Evolutionary conservation across 2,329 filamentous ascomycete genomes (phyloP).

Genomic region (Ophiocordyceps camponoti-saundersi): DNA sequence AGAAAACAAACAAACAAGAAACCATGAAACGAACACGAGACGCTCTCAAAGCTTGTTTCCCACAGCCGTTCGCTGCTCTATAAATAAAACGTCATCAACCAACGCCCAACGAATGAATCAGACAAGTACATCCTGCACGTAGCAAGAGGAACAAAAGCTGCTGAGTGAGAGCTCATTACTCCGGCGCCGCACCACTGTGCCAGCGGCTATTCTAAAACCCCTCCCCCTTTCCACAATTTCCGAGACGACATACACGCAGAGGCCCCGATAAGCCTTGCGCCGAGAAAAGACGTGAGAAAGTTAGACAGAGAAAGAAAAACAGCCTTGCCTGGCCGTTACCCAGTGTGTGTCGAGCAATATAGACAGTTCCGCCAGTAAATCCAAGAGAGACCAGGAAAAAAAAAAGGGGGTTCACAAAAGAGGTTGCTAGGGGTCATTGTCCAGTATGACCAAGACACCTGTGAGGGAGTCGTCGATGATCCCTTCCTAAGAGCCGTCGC

Average conservation of each 20-base stretch:
- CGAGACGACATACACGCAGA: too few relatives aligned
- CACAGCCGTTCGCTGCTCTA: too few relatives aligned
- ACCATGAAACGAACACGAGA: too few relatives aligned
- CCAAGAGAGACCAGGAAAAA: neutral
- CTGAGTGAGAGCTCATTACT: neutral
- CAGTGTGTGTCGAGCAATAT: neutral
- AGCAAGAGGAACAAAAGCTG: neutral
- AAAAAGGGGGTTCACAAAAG: neutral
- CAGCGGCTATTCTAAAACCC: neutral
- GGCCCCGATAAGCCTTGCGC: too few relatives aligned
- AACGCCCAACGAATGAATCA: neutral
- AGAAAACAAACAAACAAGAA: too few relatives aligned
- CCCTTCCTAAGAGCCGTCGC: slow-evolving; percentile 27
- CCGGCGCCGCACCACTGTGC: neutral
- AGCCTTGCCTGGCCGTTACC: neutral
- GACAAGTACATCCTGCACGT: neutral
- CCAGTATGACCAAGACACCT: neutral
- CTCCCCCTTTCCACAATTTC: too few relatives aligned
- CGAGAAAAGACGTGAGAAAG: too few relatives aligned
- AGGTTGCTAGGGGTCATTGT: neutral
- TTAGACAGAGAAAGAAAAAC: neutral
- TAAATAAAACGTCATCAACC: too few relatives aligned
- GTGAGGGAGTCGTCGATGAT: neutral
- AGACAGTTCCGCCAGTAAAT: neutral
- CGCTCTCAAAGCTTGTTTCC: too few relatives aligned